A percentile compares a stretch with the other conserved stretches of the same genome.
Evolutionary conservation across 768 basidiomycete genomes (phyloP).

Genomic region (Agaricus subrufescens): DNA sequence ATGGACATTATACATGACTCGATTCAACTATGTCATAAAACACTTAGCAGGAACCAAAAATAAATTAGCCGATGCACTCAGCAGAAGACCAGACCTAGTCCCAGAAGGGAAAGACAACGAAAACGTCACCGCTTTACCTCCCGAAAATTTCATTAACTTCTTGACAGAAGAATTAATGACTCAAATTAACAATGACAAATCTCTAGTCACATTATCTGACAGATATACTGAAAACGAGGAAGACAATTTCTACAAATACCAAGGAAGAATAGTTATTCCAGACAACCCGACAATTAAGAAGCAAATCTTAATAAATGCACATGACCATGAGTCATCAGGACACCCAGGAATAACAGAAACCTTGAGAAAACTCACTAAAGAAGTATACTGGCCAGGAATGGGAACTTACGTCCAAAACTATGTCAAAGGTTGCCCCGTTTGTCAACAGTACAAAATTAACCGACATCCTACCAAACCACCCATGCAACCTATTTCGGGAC

Average conservation of each 20-base stretch:
- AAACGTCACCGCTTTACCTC: too few species aligned
- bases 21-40: too few species aligned
- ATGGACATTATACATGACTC: neutral
- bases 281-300: neutral
- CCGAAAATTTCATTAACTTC: too few species aligned
- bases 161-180: too few species aligned
- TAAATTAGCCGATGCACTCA: too few species aligned
- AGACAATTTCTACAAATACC: too few species aligned
- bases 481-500: slow-evolving; percentile 6
- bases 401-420: slow-evolving; percentile 14
- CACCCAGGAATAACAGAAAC: slow-evolving; percentile 13
- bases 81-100: too few species aligned
- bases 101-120: too few species aligned
- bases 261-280: slow-evolving; percentile 2
- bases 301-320: neutral
- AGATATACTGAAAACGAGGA: too few species aligned
- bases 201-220: too few species aligned
- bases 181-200: too few species aligned
- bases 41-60: neutral
- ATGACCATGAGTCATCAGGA: slow-evolving; percentile 9
- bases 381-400: slow-evolving; percentile 20
- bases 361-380: neutral
- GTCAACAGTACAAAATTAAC: slow-evolving; percentile 17
- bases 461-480: slow-evolving; percentile 9
- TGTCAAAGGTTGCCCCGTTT: slow-evolving; percentile 15